Conservation (phyloP, 2,329 filamentous ascomycete genomes). For the Penicillium oxalicum region DNA sequence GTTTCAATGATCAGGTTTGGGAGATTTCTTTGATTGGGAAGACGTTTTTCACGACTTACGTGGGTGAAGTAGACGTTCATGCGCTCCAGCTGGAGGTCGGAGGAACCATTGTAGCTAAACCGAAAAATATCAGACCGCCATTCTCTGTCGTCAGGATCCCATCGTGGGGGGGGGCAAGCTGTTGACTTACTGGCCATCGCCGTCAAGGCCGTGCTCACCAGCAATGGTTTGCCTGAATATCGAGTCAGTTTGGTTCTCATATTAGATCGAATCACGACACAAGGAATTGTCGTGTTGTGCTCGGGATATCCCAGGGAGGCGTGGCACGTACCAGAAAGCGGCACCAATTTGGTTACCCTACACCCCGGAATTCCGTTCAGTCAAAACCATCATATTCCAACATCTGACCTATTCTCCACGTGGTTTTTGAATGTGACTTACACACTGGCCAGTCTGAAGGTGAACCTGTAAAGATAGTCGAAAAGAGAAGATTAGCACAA, state of each 20-base stretch:
- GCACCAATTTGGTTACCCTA: conserved; percentile 99
- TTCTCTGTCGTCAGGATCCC: conserved; percentile 4
- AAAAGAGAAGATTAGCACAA: conserved; percentile 39
- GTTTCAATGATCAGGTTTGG: conserved; percentile 1
- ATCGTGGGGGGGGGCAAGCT: background rate
- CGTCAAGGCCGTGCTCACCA: conserved; percentile 93
- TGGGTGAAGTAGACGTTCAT: conserved; percentile 99
- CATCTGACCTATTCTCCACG: background rate
- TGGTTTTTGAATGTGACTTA: conserved; percentile 47
- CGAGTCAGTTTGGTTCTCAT: conserved; percentile 35
- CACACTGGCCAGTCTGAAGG: conserved; percentile 99
- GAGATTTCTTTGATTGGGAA: background rate
- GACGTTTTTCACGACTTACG: conserved; percentile 42
- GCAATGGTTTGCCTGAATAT: conserved; percentile 67
- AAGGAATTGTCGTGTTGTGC: conserved; percentile 7
- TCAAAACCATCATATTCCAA: conserved; percentile 6
- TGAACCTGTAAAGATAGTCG: conserved; percentile 67
- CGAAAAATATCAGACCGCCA: conserved; percentile 19
- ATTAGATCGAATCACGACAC: background rate
- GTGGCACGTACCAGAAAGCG: conserved; percentile 78
- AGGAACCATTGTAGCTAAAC: conserved; percentile 87
- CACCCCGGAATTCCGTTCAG: conserved; percentile 27
- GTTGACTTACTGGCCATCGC: conserved; percentile 78
- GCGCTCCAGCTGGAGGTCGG: conserved; percentile 97
- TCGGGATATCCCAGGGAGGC: background rate